A percentile compares a stretch with the other conserved stretches of the same genome.
phyloP scores from a whole-genome alignment of 1,139 yeast species.

The Arxiozyma slooffiae region DNA sequence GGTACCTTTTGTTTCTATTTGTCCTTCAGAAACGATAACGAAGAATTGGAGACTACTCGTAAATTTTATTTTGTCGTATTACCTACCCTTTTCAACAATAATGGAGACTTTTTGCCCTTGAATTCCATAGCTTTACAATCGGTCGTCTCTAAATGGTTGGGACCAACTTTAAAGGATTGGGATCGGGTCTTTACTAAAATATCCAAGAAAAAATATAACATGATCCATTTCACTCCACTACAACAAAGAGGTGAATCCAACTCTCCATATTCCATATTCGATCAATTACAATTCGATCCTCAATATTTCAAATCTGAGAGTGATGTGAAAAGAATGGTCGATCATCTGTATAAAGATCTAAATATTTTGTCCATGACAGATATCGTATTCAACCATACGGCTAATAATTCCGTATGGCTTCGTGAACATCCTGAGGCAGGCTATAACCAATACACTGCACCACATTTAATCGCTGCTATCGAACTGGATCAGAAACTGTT shows the following conservation, averaged over 20 bases:
- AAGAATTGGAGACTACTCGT: slow-evolving; percentile 38
- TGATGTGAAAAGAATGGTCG: slow-evolving; percentile 41
- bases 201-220: slow-evolving; percentile 72
- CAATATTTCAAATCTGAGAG: slow-evolving; percentile 42
- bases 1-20: slow-evolving; percentile 72
- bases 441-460: slow-evolving; percentile 77
- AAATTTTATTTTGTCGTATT: slow-evolving; percentile 72
- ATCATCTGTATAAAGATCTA: slow-evolving; percentile 44
- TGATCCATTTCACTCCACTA: slow-evolving; percentile 92
- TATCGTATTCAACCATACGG: slow-evolving; percentile 91
- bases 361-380: slow-evolving; percentile 74
- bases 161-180: slow-evolving; percentile 49
- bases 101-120: slow-evolving; percentile 52
- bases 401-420: slow-evolving; percentile 81
- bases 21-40: slow-evolving; percentile 36
- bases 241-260: slow-evolving; percentile 81
- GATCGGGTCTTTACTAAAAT: slow-evolving; percentile 51
- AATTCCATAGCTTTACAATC: slow-evolving; percentile 80
- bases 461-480: slow-evolving; percentile 75
- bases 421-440: slow-evolving; percentile 83
- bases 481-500: slow-evolving; percentile 65
- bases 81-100: slow-evolving; percentile 51
- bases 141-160: slow-evolving; percentile 87
- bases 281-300: slow-evolving; percentile 73
- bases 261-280: slow-evolving; percentile 86